Conservation (phyloP, 192 early-diverging fungal species). For the Entomortierella chlamydospora region DNA sequence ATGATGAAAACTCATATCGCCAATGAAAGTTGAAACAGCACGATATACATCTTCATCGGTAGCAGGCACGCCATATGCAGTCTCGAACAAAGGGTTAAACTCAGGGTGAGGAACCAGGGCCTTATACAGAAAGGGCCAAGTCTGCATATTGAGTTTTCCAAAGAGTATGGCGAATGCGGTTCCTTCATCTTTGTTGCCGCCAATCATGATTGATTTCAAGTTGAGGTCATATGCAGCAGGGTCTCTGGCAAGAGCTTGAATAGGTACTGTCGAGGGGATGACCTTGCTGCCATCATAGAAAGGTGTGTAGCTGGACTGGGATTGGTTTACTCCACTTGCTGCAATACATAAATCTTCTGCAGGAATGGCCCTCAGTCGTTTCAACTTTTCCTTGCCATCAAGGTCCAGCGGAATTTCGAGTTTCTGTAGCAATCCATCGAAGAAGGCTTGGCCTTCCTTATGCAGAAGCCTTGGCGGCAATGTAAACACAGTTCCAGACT, state of each 20-base stretch:
- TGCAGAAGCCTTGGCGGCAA: neutral
- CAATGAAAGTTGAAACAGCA: neutral
- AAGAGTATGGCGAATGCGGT: constrained; percentile 5
- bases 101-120: constrained; percentile 5
- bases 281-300: constrained; percentile 18
- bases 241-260: neutral
- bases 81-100: neutral
- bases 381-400: constrained; percentile 20
- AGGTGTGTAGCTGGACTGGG: neutral
- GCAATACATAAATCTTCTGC: constrained; percentile 8
- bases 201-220: constrained; percentile 35
- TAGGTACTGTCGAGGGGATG: constrained; percentile 17
- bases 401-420: constrained; percentile 20
- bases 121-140: constrained; percentile 2
- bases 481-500: constrained; percentile 23
- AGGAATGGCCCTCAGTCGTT: constrained; percentile 9
- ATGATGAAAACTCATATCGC: constrained; percentile 12
- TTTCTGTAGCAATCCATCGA: constrained; percentile 9
- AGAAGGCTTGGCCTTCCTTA: constrained; percentile 15
- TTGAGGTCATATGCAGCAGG: constrained; percentile 17
- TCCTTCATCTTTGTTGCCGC: constrained; percentile 31
- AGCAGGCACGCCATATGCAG: constrained; percentile 22
- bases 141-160: neutral
- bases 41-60: constrained; percentile 15
- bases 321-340: neutral